Conservation (phyloP, 2,329 filamentous ascomycete species). For the Paecilomyces sp. region DNA sequence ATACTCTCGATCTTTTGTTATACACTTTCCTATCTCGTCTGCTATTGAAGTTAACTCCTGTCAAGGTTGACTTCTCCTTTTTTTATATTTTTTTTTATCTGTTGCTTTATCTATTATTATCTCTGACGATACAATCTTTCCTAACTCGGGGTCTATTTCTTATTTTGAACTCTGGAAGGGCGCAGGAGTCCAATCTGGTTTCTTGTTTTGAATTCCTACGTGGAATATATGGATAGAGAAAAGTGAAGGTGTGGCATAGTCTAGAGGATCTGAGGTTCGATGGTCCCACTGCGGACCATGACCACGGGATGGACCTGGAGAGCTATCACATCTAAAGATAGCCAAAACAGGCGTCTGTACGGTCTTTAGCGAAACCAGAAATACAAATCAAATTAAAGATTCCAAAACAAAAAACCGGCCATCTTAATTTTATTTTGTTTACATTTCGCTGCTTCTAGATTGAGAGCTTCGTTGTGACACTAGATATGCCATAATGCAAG, state of each 20-base stretch:
- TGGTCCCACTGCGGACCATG: neutral
- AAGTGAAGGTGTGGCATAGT: neutral
- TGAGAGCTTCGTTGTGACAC: neutral
- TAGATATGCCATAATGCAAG: neutral
- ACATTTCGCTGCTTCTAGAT: neutral
- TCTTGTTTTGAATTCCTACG: neutral
- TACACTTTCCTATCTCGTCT: neutral
- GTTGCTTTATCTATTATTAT: neutral
- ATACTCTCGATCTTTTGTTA: neutral
- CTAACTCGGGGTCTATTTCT: neutral
- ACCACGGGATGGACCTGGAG: neutral
- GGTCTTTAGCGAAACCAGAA: neutral
- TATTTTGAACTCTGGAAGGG: neutral
- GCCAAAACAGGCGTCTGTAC: neutral
- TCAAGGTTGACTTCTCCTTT: neutral
- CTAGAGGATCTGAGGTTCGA: neutral
- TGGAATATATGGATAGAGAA: neutral
- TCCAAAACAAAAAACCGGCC: neutral
- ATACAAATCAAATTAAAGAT: neutral
- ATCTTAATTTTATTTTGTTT: neutral
- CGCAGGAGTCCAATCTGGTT: neutral
- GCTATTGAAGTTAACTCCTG: neutral
- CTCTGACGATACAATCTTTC: neutral
- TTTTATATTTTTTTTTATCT: neutral
- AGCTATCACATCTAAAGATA: neutral